Conservation (phyloP, 2,329 filamentous ascomycete species). For the Myriangium duriaei region DNA sequence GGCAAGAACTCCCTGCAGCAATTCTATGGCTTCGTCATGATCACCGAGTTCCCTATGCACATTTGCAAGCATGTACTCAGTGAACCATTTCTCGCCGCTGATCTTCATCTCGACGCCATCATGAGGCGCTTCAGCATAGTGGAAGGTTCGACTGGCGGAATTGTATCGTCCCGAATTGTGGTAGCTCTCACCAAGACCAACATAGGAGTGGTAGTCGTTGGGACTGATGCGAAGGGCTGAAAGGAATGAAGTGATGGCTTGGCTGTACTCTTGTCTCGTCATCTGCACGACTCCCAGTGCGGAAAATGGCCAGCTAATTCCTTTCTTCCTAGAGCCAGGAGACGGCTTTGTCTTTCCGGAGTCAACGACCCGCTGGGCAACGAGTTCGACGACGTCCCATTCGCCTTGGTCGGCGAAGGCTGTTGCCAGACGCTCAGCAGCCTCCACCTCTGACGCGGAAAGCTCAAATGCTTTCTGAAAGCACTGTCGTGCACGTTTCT, state of each 20-base stretch:
- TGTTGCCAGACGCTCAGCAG: constrained; percentile 74
- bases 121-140: constrained; percentile 69
- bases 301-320: constrained; percentile 90
- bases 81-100: constrained; percentile 74
- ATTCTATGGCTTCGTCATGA: constrained; percentile 65
- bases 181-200: constrained; percentile 94
- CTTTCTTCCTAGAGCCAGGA: constrained; percentile 84
- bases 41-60: constrained; percentile 87
- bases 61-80: constrained; percentile 91
- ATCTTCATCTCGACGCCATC: constrained; percentile 42
- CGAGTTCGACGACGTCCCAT: constrained; percentile 91
- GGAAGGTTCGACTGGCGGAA: constrained; percentile 83
- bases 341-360: constrained; percentile 87
- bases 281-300: constrained; percentile 88
- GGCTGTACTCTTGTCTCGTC: constrained; percentile 81
- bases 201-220: constrained; percentile 86
- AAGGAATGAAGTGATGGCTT: constrained; percentile 85
- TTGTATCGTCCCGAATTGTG: constrained; percentile 87
- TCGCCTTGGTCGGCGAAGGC: constrained; percentile 82
- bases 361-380: constrained; percentile 80
- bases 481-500: constrained; percentile 73
- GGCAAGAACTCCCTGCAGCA: constrained; percentile 62
- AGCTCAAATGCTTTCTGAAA: constrained; percentile 95
- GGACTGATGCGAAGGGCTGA: constrained; percentile 73
- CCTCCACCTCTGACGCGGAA: constrained; percentile 71